Base-by-base conservation (phyloP, 345 rosid genomes). In the Hypericum androsaemum region DNA sequence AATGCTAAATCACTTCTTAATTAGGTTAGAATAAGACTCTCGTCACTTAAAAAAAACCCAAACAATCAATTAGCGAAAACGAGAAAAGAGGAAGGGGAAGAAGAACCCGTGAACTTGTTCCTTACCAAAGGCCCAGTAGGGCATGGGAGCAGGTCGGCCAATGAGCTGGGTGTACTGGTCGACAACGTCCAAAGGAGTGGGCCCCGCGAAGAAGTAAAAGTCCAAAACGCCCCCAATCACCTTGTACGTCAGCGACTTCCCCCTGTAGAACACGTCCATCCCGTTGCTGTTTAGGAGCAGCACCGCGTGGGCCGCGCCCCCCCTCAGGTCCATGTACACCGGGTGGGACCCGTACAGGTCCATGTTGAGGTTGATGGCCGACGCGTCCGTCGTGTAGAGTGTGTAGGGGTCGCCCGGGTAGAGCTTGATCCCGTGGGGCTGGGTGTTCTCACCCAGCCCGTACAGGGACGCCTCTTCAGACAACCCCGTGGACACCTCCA, bases 71-170 rank as follows among this genome's bases (percentile, higher is more conserved):
- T n/a, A 36, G 42, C 10, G 5, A 17, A 41, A 8, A 8, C 49
- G 22, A 7, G 12, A 49, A 61, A 43, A 10, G 37, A 49, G 37
- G 6, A 46, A 56, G 13, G 35, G 13, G 13, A 50, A 37, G 54
- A 60, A 60, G 32, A 22, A 22, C 32, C 32, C 32, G 32, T 22
- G 32, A 22, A 22, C 2, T 22, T 17, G 62, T 17, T 55, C 12
- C 68, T 22, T 77, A 89, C 99, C 99, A 50, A 94, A 62, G 59
- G 99, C 65, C 99, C 99, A 94, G 76, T 86, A 88, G 46, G 99
- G 99, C 99, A 88, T 88, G 1, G 99, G 82, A 59, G 99, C 99
- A 14, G 99, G 99, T 37, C 98, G 71, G 47, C 98, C 98, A 55
- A 90, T 73, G 2, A 90, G 64, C 16, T 66, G 14, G 3, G 98